A percentile compares a stretch with the other conserved stretches of the same genome.
Evolutionary conservation across 2,329 filamentous ascomycete species (phyloP).

Genomic region (Elsinoe fawcettii): DNA sequence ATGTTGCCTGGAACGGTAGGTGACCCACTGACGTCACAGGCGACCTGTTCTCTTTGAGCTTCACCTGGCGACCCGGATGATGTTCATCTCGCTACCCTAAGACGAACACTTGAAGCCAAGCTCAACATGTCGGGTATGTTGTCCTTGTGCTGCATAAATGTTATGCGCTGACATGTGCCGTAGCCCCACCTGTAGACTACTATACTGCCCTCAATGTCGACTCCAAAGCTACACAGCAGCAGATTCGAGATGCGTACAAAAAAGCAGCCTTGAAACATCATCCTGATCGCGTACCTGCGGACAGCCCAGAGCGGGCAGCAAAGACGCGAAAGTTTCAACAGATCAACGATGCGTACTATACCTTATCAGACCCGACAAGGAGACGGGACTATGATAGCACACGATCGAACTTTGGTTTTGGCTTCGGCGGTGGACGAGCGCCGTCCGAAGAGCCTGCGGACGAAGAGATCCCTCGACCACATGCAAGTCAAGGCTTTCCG

Average conservation of each 20-base stretch:
- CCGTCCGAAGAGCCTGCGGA: conserved; percentile 39
- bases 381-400: conserved; percentile 79
- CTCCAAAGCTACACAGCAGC: conserved; percentile 66
- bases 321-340: conserved; percentile 86
- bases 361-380: conserved; percentile 69
- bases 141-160: not conserved
- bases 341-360: conserved; percentile 90
- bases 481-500: conserved; percentile 49
- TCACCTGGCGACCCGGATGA: not conserved
- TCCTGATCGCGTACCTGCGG: conserved; percentile 76
- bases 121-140: conserved; percentile 19
- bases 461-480: conserved; percentile 41
- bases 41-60: not conserved
- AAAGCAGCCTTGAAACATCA: conserved; percentile 85
- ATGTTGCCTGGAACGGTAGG: conserved; percentile 3
- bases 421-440: conserved; percentile 33
- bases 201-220: conserved; percentile 31
- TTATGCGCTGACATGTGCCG: not conserved
- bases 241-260: conserved; percentile 94
- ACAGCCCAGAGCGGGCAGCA: conserved; percentile 71
- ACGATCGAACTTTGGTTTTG: conserved; percentile 50
- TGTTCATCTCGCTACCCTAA: not conserved
- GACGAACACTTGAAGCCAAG: not conserved
- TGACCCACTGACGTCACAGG: conserved; percentile 7
- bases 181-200: conserved; percentile 31